Evolutionary conservation across 208 protist species (phyloP), one percentile per base, ranked within the genome.

Genomic region (Willaertia magna): DNA sequence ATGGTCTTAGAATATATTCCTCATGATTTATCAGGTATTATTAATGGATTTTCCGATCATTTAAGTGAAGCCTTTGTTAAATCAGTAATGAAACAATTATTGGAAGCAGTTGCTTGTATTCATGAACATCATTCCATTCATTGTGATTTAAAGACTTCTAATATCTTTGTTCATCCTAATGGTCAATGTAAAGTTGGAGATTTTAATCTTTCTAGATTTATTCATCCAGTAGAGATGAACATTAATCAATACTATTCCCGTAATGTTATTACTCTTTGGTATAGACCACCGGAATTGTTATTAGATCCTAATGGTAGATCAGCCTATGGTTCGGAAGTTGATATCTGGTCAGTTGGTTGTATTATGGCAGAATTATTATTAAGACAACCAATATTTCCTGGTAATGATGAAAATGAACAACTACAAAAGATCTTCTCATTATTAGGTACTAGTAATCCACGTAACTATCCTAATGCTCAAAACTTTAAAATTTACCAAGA

Each of bases 361-460:
- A 91, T 91, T 40, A 86, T 91, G 61, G 89, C 88, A 18, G 89
- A 91, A 49, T 49, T 91, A 14, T 84, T 90, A 51, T 78, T 87
- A 22, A 84, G 85, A 82, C 67, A 51, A 34, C 90, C 90, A 26
- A 61, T 91, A 34, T 42, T 92, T 40, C 88, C 89, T 16, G 90
- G 90, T 46, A 47, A 12, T 9, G 44, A 51, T 7, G 90, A 91
- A 82, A 61, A 86, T 22, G 90, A 91, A 75, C 88, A 92, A 86
- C 44, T 92, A 4, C 44, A 16, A 4, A 89, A 90, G 46, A 97
- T 97, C 84, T 95, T 96, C 85, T 88, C 89, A 67, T 88, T 94
- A 26, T 88, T 98, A 40, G 96, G 97, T 85, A 97, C 95, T 6
- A 96, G 97, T 12, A 99, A 91, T 74, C 88, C 93, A 43, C 90